These are phyloP conservation scores for Malassezia sympodialis DNA, from an alignment of 1,284 basidiomycete genomes.

Conservation along the genomic window DNA sequence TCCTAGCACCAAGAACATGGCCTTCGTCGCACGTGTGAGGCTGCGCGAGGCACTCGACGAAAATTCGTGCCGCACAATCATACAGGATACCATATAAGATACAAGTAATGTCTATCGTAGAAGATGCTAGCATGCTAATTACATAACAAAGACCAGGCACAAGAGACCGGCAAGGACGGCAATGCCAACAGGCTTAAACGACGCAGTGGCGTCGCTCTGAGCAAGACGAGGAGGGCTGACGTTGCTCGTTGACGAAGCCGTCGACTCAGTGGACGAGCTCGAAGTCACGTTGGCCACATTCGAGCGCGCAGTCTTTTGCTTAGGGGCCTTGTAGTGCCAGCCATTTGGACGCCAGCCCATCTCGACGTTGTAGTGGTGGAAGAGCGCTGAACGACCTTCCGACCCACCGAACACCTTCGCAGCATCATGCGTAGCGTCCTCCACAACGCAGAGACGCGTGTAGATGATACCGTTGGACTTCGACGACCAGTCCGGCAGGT, in stretches of 20 bases:
- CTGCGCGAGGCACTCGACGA: background rate
- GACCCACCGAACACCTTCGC: constrained; percentile 27
- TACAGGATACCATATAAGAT: too few relatives aligned
- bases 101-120: background rate
- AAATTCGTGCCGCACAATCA: too few relatives aligned
- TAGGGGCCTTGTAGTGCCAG: constrained; percentile 12
- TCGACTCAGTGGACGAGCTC: background rate
- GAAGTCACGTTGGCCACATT: background rate
- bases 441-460: constrained; percentile 33
- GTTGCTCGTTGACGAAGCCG: background rate
- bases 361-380: constrained; percentile 21
- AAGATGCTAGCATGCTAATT: background rate
- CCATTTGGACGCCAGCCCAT: constrained; percentile 40
- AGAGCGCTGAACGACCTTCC: constrained; percentile 38
- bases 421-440: constrained; percentile 35
- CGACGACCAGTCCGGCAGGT: constrained; percentile 37
- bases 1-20: constrained; percentile 86
- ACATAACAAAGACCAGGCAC: background rate
- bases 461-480: constrained; percentile 20
- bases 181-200: background rate
- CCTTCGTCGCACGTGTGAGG: constrained; percentile 55
- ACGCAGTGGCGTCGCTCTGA: background rate
- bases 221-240: background rate
- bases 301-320: background rate
- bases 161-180: background rate